These are phyloP conservation scores for Cucumis melo DNA, from an alignment of 306 rosid genomes.

Conservation along the genomic window DNA sequence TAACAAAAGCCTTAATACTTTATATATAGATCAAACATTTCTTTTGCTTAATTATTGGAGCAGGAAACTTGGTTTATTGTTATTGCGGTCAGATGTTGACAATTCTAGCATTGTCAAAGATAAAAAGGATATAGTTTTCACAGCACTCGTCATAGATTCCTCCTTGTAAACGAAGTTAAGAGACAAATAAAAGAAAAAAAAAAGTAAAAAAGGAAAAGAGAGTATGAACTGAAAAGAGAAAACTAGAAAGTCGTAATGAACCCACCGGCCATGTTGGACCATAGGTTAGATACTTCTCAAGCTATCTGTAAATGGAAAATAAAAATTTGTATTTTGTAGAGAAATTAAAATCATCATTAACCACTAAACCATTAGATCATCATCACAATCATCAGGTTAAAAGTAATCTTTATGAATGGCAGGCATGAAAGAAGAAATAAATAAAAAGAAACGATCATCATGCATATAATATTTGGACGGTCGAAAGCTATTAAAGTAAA, in stretches of 20 bases:
- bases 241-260: conserved; percentile 3
- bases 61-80: background rate
- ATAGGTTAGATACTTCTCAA: conserved; percentile 27
- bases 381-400: background rate
- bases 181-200: conserved; percentile 5
- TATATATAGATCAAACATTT: background rate
- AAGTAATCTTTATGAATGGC: background rate
- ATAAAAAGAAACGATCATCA: background rate
- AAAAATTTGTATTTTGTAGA: background rate
- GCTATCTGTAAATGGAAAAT: conserved; percentile 23
- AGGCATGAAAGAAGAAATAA: background rate
- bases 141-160: conserved; percentile 27
- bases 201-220: conserved; percentile 16
- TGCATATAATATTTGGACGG: background rate
- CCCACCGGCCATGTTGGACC: conserved; percentile 26
- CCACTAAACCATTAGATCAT: conserved; percentile 1
- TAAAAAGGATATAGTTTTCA: conserved; percentile 4
- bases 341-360: background rate
- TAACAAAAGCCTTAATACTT: background rate
- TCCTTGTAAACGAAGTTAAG: conserved; percentile 10
- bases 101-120: background rate
- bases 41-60: background rate
- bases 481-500: background rate
- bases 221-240: conserved; percentile 2
- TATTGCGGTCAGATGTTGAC: background rate